Base-by-base conservation (phyloP, 495 filamentous ascomycete species). In the Penicillium desertorum region DNA sequence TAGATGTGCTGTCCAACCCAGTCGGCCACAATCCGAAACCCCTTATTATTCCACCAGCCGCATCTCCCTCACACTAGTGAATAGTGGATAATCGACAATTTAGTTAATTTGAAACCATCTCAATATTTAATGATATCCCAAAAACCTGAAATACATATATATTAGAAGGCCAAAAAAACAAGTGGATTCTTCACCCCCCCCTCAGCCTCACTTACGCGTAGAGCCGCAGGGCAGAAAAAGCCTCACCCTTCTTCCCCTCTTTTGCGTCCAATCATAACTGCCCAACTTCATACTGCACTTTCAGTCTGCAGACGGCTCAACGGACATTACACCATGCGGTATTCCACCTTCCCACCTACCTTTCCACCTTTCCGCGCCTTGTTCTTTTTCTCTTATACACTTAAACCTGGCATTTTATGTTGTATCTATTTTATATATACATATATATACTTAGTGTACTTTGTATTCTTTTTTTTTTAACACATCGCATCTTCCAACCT, bases 161-260 rank as follows among this genome's bases (percentile, higher is more conserved):
- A 42, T 19, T 6, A 42, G 23, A 12, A n/a, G 2, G 10, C 3
- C 22, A 23, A 16, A 29, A n/a, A 29, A 29, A 29, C 25, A 41
- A 52, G 41, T 57, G 61, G 53, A 39, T 61, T 54, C 53, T 62
- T 60, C 51, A 36, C 17, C 14, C 22, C 20, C 20, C 7, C 19
- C 49, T 66, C 60, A 69, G 66, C 66, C 63, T 69, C 66, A 69
- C 59, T 62, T 58, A 45, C 50, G 45, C 56, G 50, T 60, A 62
- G 66, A 69, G 66, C 66, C 66, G 66, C 66, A 66, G 61, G 54
- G 58, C 59, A 41, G 50, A 51, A 36, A 37, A 66, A 45, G 63
- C 66, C 66, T 65, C 63, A 66, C 59, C 34, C 14, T 51, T 44
- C 45, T 42, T 39, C 30, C 45, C 46, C 50, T 57, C 45, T 34